phyloP scores from a whole-genome alignment of 805 yeast genomes.

The Metschnikowia hibisci region DNA sequence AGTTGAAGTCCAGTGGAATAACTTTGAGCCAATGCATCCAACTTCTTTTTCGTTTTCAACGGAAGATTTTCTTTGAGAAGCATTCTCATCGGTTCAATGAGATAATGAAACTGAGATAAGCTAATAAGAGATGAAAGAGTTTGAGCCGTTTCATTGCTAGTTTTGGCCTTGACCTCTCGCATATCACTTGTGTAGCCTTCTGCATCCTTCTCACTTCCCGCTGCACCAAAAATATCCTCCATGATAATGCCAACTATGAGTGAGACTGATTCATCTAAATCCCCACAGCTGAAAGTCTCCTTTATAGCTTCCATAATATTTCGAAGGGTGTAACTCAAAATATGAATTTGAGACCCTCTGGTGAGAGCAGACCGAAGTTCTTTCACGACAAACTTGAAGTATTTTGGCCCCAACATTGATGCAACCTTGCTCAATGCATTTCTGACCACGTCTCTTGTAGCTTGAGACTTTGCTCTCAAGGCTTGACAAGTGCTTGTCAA shows the following conservation, averaged over 20 bases:
- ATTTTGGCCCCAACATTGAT: constrained; percentile 62
- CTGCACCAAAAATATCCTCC: constrained; percentile 90
- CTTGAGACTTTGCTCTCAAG: constrained; percentile 79
- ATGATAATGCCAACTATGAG: constrained; percentile 68
- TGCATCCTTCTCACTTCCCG: constrained; percentile 92
- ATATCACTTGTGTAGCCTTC: constrained; percentile 83
- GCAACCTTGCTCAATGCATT: constrained; percentile 67
- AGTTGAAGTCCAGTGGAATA: constrained; percentile 74
- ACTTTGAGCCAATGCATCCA: constrained; percentile 75
- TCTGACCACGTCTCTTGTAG: constrained; percentile 81
- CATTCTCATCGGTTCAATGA: constrained; percentile 67
- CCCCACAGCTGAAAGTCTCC: constrained; percentile 55
- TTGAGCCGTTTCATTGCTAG: constrained; percentile 85
- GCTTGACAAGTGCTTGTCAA: constrained; percentile 87
- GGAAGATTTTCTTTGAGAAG: constrained; percentile 60
- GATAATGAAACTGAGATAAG: constrained; percentile 49
- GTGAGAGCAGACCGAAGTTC: constrained; percentile 77
- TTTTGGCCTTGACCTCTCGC: constrained; percentile 86
- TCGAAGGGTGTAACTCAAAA: constrained; percentile 85
- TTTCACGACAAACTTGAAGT: constrained; percentile 67
- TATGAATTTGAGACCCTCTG: constrained; percentile 91
- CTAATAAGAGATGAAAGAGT: constrained; percentile 62
- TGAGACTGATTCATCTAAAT: constrained; percentile 62
- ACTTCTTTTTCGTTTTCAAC: constrained; percentile 63
- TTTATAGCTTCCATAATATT: constrained; percentile 56